Base-by-base conservation (phyloP, 2,329 filamentous ascomycete genomes). In the Sodiomyces alkalinus region DNA sequence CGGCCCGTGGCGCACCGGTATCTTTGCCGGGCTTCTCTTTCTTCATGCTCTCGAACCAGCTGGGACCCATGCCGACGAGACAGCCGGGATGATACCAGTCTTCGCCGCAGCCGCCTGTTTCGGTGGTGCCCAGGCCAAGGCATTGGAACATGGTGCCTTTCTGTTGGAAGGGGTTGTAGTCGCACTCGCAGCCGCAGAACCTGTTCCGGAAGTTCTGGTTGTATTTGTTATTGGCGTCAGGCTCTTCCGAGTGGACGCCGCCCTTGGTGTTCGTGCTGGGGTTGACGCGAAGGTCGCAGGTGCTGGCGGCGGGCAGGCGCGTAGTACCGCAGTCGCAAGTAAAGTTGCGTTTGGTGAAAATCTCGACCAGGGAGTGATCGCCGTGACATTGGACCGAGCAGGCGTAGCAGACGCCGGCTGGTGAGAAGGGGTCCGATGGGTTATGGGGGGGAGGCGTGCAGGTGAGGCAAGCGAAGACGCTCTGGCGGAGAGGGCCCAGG, bases 91-190 rank as follows among this genome's bases (percentile, higher is more conserved):
- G 87, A 66, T 83, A 96, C 87, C 87, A 96, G 47, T 96, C 87
- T 55, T 96, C 87, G 9, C 87, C 87, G 52, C 87, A 96, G 4
- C 86, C 87, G 11, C 86, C 86, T 2, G 77, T 75, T 39, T 87
- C 79, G 9, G 69, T 64, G 0, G 73, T 78, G 1, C 83, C 85
- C 1, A 96, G 59, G 0, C 87, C 87, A 3, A 96, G 52, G 47
- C 90, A 98, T 51, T 98, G 90, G 42, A 92, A 98, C 90, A 98
- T 98, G 21, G 86, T 96, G 0, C 87, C 87, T 42, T 87, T 92
- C 49, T 98, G 85, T 47, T 80, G 65, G 26, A 87, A 70, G 0
- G 87, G 74, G 47, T 94, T 80, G 47, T 98, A 98, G 34, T 86
- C 73, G 44, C 86, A 78, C 17, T 70, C 70, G 45, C 90, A 98